These are phyloP conservation scores for Trametes gibbosa DNA, from an alignment of 768 basidiomycete genomes.

Conservation along the genomic window DNA sequence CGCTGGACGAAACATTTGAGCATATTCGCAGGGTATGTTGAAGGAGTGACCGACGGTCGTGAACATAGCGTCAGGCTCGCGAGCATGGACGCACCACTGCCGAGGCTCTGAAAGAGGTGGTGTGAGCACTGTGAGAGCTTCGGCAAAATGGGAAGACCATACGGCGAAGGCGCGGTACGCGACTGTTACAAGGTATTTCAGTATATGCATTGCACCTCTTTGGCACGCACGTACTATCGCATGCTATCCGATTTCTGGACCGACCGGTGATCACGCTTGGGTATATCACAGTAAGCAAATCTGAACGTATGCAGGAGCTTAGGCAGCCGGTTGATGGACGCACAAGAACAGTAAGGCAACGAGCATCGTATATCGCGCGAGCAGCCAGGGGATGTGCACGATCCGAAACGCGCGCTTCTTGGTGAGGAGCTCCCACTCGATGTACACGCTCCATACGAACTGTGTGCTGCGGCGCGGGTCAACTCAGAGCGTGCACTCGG, in stretches of 20 bases:
- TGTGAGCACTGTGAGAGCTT: not conserved
- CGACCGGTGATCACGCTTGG: not conserved
- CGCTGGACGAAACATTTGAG: not conserved
- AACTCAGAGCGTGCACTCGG: not conserved
- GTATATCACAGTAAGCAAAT: too few species aligned
- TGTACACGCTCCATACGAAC: constrained; percentile 1
- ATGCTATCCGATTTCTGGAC: not conserved
- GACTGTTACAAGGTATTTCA: not conserved
- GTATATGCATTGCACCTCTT: too few species aligned
- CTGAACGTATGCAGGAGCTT: not conserved
- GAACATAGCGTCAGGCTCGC: constrained; percentile 1
- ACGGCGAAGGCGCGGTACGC: constrained; percentile 4
- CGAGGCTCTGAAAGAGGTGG: not conserved
- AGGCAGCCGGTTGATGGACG: not conserved
- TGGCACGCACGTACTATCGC: constrained; percentile 2
- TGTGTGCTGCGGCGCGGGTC: not conserved
- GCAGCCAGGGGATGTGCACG: constrained; percentile 9
- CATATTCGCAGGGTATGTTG: not conserved
- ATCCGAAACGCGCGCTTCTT: constrained; percentile 1
- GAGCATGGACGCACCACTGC: not conserved
- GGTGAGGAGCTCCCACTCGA: constrained; percentile 10
- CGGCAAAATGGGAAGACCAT: not conserved
- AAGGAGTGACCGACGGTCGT: not conserved
- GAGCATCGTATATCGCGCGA: constrained; percentile 12
- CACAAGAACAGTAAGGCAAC: constrained; percentile 7